Percentiles rank a stretch among this genome's conserved stretches.
phyloP scores from a whole-genome alignment of 176 grass and related monocot species.

The Zizania latifolia region DNA sequence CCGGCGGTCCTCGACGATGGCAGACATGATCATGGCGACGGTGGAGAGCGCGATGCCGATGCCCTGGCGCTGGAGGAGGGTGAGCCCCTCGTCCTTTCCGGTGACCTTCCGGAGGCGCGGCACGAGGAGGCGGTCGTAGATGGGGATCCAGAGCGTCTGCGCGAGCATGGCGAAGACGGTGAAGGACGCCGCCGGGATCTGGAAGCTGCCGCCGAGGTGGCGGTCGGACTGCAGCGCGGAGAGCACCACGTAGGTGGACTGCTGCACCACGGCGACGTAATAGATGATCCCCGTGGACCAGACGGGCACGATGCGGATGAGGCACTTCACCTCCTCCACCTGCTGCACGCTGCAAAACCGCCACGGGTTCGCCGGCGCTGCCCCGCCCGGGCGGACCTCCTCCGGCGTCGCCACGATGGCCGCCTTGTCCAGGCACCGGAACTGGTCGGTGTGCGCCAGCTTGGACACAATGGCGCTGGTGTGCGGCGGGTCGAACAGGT shows the following conservation, averaged over 20 bases:
- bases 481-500: constrained; percentile 82
- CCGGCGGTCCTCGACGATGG: constrained; percentile 54
- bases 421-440: constrained; percentile 82
- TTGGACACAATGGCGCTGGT: constrained; percentile 53
- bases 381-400: constrained; percentile 37
- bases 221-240: constrained; percentile 84
- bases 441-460: constrained; percentile 78
- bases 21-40: constrained; percentile 73
- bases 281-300: constrained; percentile 87
- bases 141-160: constrained; percentile 79
- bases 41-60: constrained; percentile 86
- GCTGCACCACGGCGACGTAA: constrained; percentile 87
- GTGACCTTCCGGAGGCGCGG: constrained; percentile 46
- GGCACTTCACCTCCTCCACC: constrained; percentile 88
- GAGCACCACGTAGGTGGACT: constrained; percentile 78
- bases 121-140: constrained; percentile 80
- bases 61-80: constrained; percentile 76
- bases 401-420: constrained; percentile 47
- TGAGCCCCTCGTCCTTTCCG: constrained; percentile 51
- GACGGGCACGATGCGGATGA: constrained; percentile 69
- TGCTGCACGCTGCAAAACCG: constrained; percentile 79
- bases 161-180: constrained; percentile 84
- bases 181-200: constrained; percentile 85
- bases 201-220: constrained; percentile 52
- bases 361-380: constrained; percentile 42